Base-by-base conservation (phyloP, 106 monocot species). In the Acorus gramineus region DNA sequence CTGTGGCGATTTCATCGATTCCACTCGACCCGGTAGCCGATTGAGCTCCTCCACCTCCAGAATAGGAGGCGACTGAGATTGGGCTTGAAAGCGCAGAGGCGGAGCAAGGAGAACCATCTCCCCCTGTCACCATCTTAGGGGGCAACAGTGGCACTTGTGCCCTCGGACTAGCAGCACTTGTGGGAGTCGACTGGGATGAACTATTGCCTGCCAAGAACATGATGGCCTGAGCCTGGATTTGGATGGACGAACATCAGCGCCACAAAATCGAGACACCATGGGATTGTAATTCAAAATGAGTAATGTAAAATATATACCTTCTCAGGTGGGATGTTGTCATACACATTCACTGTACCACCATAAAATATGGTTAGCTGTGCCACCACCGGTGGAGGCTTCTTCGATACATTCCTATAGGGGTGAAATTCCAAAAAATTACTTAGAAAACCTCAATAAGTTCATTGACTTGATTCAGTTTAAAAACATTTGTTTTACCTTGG, bases 331-430 rank as follows among this genome's bases (percentile, higher is more conserved):
- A 92, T 74, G 57, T 92, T 75, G 59, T 92, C 79, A 61, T 73
- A 84, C 2, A 86, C 86, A 68, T 74, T 77, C 64, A 92, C 81
- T 8, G 74, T 48, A 48, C 92, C 92, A 3, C 49, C 81, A 53
- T 87, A 92, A 56, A 92, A 92, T 61, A 92, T 82, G 3, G 92
- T 92, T 44, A 92, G 59, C 59, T 92, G 86, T 47, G 77, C 55
- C 2, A 77, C 47, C 7, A 63, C 52, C 43, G 69, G 28, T 60
- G 64, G 7, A 4, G 65, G 53, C 57, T 76, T 28, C 28, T 28
- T 78, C 12, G 68, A 47, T 53, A 28, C 42, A 14, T 63, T 69
- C 73, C 90, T 90, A 55, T 11, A 51, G 7, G 28, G 28, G 1
- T 28, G 28, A 28, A 28, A 28, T 28, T 28, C 28, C 28, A 0